Conservation (phyloP, 2,329 filamentous ascomycete genomes). For the Exophiala sideris region DNA sequence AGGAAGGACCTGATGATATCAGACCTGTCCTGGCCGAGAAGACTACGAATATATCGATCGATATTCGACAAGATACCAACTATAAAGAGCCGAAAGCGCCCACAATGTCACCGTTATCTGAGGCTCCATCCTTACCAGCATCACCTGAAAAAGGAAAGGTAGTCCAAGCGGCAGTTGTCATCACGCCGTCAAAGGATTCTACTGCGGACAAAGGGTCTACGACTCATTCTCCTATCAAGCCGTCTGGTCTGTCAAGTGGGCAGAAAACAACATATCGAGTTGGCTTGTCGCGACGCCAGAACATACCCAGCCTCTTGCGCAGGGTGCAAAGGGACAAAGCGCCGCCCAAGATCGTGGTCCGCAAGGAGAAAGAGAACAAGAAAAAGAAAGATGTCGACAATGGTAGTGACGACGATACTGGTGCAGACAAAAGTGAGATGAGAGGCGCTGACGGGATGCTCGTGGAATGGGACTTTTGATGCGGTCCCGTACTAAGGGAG, state of each 20-base stretch:
- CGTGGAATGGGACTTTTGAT: constrained; percentile 27
- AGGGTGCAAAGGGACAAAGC: constrained; percentile 27
- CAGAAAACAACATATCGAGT: constrained; percentile 23
- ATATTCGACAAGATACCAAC: not conserved
- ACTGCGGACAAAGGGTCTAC: constrained; percentile 20
- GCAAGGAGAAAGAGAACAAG: constrained; percentile 27
- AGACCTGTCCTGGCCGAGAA: constrained; percentile 19
- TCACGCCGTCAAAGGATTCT: constrained; percentile 8
- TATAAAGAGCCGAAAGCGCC: constrained; percentile 7
- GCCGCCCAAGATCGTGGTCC: constrained; percentile 24
- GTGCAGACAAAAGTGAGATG: constrained; percentile 13
- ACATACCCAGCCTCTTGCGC: constrained; percentile 28
- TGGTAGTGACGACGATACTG: constrained; percentile 19
- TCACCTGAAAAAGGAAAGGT: not conserved
- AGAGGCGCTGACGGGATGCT: constrained; percentile 28
- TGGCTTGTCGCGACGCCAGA: constrained; percentile 26
- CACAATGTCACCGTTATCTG: constrained; percentile 14
- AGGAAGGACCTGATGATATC: not conserved
- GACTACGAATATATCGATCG: constrained; percentile 9
- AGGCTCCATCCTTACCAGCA: constrained; percentile 1
- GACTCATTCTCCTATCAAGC: constrained; percentile 28
- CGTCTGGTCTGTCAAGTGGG: constrained; percentile 8
- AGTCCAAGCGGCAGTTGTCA: not conserved
- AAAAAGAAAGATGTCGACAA: constrained; percentile 17
- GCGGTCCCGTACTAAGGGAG: no score